These are phyloP conservation scores for Peniophora sp. DNA, from an alignment of 1,284 basidiomycete species.

Conservation along the genomic window DNA sequence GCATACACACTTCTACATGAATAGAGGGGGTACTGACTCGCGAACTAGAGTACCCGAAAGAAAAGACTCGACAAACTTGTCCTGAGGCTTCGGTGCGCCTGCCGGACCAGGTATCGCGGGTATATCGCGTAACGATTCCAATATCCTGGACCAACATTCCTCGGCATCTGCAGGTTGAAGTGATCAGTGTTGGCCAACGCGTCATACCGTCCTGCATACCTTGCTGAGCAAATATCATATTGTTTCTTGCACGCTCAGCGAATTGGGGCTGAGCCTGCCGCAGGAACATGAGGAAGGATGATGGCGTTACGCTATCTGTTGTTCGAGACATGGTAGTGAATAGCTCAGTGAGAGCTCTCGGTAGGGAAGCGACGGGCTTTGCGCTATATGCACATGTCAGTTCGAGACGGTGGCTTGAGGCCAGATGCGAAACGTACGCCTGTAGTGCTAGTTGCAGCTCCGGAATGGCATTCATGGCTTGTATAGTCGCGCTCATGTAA, in stretches of 20 bases:
- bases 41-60: slow-evolving; percentile 78
- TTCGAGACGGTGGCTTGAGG: neutral
- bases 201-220: slow-evolving; percentile 32
- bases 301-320: slow-evolving; percentile 72
- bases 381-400: slow-evolving; percentile 5
- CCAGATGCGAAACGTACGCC: slow-evolving; percentile 32
- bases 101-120: slow-evolving; percentile 32
- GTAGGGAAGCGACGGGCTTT: slow-evolving; percentile 16
- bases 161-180: slow-evolving; percentile 68
- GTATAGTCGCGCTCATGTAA: slow-evolving; percentile 94
- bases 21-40: slow-evolving; percentile 49
- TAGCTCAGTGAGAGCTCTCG: slow-evolving; percentile 64
- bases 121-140: slow-evolving; percentile 73
- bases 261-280: slow-evolving; percentile 88
- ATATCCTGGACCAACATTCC: slow-evolving; percentile 85
- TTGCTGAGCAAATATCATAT: slow-evolving; percentile 77
- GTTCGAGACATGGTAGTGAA: slow-evolving; percentile 72
- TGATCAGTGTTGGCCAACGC: neutral
- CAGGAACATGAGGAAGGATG: slow-evolving; percentile 64
- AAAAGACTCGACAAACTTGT: slow-evolving; percentile 77
- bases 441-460: slow-evolving; percentile 72
- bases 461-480: slow-evolving; percentile 86
- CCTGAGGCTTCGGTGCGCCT: slow-evolving; percentile 18
- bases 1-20: slow-evolving; percentile 2
- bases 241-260: slow-evolving; percentile 54